phyloP scores from a whole-genome alignment of 176 grass and related monocot species.

The Carex cristatella region DNA sequence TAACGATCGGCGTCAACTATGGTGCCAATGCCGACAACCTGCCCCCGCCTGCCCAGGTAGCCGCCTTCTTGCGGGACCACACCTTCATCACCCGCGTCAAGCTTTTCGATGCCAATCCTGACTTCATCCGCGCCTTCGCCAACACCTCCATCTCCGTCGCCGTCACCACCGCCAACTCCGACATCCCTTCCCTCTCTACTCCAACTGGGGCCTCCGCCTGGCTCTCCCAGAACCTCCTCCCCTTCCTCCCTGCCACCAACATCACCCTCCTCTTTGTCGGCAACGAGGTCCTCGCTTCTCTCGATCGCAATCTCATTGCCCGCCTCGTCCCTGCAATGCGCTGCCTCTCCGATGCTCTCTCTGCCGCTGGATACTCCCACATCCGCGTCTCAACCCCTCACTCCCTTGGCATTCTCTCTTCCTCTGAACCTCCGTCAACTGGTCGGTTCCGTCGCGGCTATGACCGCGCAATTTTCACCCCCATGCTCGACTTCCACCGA shows the following conservation, averaged over 20 bases:
- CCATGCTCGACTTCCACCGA: constrained; percentile 73
- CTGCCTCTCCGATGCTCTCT: constrained; percentile 38
- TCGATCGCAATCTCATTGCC: constrained; percentile 21
- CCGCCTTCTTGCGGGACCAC: constrained; percentile 40
- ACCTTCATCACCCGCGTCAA: constrained; percentile 68
- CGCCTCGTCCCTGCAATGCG: constrained; percentile 67
- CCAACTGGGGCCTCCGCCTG: constrained; percentile 32
- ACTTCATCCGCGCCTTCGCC: constrained; percentile 72
- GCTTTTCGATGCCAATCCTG: constrained; percentile 84
- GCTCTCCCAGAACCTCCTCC: constrained; percentile 57
- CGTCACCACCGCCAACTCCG: constrained; percentile 55
- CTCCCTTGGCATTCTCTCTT: constrained; percentile 58
- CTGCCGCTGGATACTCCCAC: constrained; percentile 6
- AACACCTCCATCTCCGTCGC: constrained; percentile 32
- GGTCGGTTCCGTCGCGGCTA: constrained; percentile 34
- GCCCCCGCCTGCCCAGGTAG: constrained; percentile 35
- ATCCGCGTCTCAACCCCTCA: constrained; percentile 74
- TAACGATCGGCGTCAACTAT: constrained; percentile 70
- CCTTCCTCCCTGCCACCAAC: constrained; percentile 48
- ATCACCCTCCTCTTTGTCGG: constrained; percentile 62
- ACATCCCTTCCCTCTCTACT: constrained; percentile 47
- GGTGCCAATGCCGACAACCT: constrained; percentile 79
- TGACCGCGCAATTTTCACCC: constrained; percentile 37
- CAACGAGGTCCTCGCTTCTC: constrained; percentile 60
- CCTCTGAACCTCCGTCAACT: constrained; percentile 53